Conservation (phyloP, 371 early-diverging fungal species). For the Mortierella polycephala region DNA sequence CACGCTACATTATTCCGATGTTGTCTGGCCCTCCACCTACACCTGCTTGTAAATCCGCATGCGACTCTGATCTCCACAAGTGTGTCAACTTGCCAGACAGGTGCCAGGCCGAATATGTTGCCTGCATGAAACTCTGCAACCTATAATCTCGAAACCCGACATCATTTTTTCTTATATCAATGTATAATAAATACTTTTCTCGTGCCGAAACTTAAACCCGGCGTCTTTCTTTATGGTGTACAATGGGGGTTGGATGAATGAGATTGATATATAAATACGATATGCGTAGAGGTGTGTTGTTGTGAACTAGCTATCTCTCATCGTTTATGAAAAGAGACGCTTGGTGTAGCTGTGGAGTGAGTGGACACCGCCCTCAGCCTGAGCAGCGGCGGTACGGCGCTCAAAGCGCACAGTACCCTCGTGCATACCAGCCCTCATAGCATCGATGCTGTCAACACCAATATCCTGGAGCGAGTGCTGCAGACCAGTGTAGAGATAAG, state of each 20-base stretch:
- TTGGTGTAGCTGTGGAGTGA: constrained; percentile 91
- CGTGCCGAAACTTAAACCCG: too few species aligned
- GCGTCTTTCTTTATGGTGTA: too few species aligned
- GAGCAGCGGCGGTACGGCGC: constrained; percentile 93
- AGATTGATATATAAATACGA: neutral
- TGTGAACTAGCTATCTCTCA: neutral
- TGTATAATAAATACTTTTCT: too few species aligned
- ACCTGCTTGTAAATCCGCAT: constrained; percentile 11
- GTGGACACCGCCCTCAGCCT: constrained; percentile 97
- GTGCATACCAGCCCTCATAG: constrained; percentile 75
- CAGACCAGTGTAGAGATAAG: constrained; percentile 91
- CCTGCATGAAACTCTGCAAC: neutral
- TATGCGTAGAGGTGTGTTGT: neutral
- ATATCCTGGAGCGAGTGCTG: constrained; percentile 98
- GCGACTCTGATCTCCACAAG: constrained; percentile 14
- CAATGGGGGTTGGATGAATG: too few species aligned
- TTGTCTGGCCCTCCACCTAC: constrained; percentile 3
- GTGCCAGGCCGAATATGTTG: neutral
- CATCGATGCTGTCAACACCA: constrained; percentile 75
- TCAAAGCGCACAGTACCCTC: constrained; percentile 90
- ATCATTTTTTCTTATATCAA: too few species aligned
- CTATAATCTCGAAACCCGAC: neutral
- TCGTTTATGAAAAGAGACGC: constrained; percentile 76
- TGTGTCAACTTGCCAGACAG: constrained; percentile 1
- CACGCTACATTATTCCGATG: neutral